phyloP scores from a whole-genome alignment of 2,329 filamentous ascomycete genomes.

The Phaeoacremonium minimum region DNA sequence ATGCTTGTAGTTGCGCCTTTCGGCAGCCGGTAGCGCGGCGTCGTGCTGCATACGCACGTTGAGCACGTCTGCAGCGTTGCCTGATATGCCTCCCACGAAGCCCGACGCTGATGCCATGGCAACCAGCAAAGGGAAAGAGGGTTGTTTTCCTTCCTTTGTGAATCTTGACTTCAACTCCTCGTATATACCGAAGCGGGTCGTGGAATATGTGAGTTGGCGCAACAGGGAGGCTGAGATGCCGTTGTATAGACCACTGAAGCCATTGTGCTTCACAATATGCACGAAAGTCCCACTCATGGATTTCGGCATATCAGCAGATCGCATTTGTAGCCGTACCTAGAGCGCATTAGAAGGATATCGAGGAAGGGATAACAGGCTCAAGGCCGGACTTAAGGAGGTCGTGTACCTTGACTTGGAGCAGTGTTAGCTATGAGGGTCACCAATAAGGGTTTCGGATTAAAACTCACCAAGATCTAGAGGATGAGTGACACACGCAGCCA shows the following conservation, averaged over 20 bases:
- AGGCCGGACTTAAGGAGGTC: background rate
- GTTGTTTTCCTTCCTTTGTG: slow-evolving; percentile 34
- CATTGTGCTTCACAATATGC: slow-evolving; percentile 74
- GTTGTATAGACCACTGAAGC: slow-evolving; percentile 77
- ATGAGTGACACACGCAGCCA: slow-evolving; percentile 89
- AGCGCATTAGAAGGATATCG: slow-evolving; percentile 1
- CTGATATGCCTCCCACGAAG: slow-evolving; percentile 81
- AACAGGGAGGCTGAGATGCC: slow-evolving; percentile 90
- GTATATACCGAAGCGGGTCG: slow-evolving; percentile 93
- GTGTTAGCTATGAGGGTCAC: too few species aligned
- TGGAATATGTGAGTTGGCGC: slow-evolving; percentile 93
- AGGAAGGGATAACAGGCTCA: background rate
- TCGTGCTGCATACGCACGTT: slow-evolving; percentile 99
- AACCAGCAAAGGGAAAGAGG: slow-evolving; percentile 73
- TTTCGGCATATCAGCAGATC: slow-evolving; percentile 67
- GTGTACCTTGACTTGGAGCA: slow-evolving; percentile 9
- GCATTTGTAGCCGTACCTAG: slow-evolving; percentile 84
- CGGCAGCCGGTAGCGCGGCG: slow-evolving; percentile 65
- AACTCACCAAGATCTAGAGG: slow-evolving; percentile 82
- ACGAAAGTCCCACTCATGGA: slow-evolving; percentile 83
- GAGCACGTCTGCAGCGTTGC: slow-evolving; percentile 92
- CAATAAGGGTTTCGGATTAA: background rate
- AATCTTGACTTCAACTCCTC: slow-evolving; percentile 80
- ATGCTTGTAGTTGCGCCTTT: slow-evolving; percentile 85
- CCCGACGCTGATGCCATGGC: slow-evolving; percentile 80